phyloP scores from a whole-genome alignment of 306 rosid species.

The Quillaja saponaria region DNA sequence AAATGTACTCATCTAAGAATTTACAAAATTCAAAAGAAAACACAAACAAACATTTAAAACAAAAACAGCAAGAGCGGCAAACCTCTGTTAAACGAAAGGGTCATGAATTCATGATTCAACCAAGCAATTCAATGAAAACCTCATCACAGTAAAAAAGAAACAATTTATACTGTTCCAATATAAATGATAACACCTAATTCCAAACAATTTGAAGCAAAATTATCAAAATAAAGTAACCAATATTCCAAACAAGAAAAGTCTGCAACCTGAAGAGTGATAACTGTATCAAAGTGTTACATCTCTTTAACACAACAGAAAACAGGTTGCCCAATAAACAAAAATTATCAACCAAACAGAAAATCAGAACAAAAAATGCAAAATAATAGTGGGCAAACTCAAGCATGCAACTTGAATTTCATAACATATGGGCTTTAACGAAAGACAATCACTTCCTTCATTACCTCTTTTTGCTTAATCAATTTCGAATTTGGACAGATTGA shows the following conservation, averaged over 20 bases:
- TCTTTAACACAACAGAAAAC: conserved; percentile 2
- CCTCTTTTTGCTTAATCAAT: conserved; percentile 51
- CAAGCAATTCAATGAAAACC: conserved; percentile 3
- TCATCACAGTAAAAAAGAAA: not conserved
- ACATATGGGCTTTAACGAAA: not conserved
- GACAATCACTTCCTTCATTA: conserved; percentile 1
- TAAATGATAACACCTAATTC: conserved; percentile 4
- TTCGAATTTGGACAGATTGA: conserved; percentile 30
- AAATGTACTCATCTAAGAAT: too few relatives aligned
- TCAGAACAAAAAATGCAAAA: not conserved
- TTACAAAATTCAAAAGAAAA: conserved; percentile 1
- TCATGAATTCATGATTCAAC: not conserved
- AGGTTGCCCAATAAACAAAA: not conserved
- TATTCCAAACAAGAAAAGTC: conserved; percentile 18
- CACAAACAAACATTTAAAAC: not conserved
- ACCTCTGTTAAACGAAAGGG: too few relatives aligned
- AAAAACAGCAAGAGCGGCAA: not conserved
- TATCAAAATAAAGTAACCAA: not conserved
- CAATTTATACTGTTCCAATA: conserved; percentile 16
- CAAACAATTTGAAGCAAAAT: not conserved
- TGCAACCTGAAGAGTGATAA: conserved; percentile 4
- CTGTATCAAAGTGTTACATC: conserved; percentile 5
- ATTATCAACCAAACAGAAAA: conserved; percentile 14
- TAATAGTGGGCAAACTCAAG: conserved; percentile 2
- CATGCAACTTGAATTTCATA: not conserved